Percentiles rank a stretch among this genome's conserved stretches.
Conservation (phyloP, 805 yeast species). For the Saccharomycopsis babjevae region DNA sequence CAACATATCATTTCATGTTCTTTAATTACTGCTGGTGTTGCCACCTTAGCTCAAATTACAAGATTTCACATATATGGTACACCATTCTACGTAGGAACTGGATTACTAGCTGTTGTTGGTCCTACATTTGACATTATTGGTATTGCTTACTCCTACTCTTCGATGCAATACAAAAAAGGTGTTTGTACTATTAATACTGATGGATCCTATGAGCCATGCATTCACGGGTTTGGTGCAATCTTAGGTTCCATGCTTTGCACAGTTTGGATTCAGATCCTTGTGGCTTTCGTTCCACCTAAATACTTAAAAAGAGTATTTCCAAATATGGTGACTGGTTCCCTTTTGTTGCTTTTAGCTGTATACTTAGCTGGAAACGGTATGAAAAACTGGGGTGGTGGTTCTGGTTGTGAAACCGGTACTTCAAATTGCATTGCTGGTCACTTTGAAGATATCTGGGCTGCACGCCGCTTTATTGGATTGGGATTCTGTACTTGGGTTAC, state of each 20-base stretch:
- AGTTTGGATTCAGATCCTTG: conserved; percentile 58
- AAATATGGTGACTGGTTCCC: conserved; percentile 89
- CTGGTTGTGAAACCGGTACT: conserved; percentile 42
- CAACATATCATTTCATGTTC: conserved; percentile 66
- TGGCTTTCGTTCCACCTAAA: conserved; percentile 72
- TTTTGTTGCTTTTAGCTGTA: conserved; percentile 75
- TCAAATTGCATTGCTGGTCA: conserved; percentile 44
- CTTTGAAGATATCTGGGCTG: conserved; percentile 67
- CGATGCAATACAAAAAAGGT: conserved; percentile 70
- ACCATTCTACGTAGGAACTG: conserved; percentile 75
- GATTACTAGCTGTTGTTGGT: conserved; percentile 82
- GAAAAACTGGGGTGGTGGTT: conserved; percentile 82
- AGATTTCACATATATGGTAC: conserved; percentile 69
- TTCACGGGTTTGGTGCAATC: conserved; percentile 83
- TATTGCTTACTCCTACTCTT: conserved; percentile 64
- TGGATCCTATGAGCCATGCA: conserved; percentile 69
- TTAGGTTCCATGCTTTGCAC: conserved; percentile 74
- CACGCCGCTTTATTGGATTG: conserved; percentile 77
- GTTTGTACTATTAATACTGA: conserved; percentile 51
- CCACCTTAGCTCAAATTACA: conserved; percentile 69
- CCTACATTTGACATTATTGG: conserved; percentile 84
- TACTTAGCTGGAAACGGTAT: conserved; percentile 62
- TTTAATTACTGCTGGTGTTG: conserved; percentile 58
- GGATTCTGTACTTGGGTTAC: conserved; percentile 75
- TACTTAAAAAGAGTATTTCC: conserved; percentile 69